A percentile compares a stretch with the other conserved stretches of the same genome.
Evolutionary conservation across 768 basidiomycete genomes (phyloP).

Genomic region (Mycena pura): DNA sequence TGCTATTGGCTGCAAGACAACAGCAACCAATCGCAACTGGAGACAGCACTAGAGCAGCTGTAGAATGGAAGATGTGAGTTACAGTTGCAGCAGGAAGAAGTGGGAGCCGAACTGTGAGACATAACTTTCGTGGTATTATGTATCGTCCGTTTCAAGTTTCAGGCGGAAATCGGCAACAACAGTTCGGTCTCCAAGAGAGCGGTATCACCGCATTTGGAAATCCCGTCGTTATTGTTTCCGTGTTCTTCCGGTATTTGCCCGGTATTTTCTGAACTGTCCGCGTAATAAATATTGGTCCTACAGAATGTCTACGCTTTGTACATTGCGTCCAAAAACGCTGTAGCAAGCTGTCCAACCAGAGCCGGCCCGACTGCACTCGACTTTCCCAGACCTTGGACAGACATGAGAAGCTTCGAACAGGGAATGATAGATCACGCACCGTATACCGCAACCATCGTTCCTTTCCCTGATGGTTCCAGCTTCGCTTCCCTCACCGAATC

Average conservation of each 20-base stretch:
- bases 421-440: conserved; percentile 56
- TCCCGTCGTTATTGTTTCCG: neutral
- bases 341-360: conserved; percentile 79
- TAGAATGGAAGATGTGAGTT: conserved; percentile 20
- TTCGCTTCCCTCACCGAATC: conserved; percentile 78
- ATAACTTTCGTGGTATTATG: too few species aligned
- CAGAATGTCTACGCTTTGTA: conserved; percentile 67
- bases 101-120: neutral
- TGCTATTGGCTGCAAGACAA: conserved; percentile 3
- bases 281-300: neutral
- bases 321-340: conserved; percentile 81
- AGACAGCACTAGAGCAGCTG: neutral
- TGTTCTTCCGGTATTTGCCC: neutral
- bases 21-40: neutral
- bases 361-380: conserved; percentile 84
- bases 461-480: conserved; percentile 67
- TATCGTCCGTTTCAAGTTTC: neutral
- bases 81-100: neutral
- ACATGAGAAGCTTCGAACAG: neutral
- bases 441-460: conserved; percentile 91
- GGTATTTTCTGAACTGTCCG: too few species aligned
- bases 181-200: neutral
- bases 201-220: neutral
- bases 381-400: conserved; percentile 72
- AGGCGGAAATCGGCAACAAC: too few species aligned